These are phyloP conservation scores for Agapanthus africanus DNA, from an alignment of 106 monocot genomes.

Conservation along the genomic window DNA sequence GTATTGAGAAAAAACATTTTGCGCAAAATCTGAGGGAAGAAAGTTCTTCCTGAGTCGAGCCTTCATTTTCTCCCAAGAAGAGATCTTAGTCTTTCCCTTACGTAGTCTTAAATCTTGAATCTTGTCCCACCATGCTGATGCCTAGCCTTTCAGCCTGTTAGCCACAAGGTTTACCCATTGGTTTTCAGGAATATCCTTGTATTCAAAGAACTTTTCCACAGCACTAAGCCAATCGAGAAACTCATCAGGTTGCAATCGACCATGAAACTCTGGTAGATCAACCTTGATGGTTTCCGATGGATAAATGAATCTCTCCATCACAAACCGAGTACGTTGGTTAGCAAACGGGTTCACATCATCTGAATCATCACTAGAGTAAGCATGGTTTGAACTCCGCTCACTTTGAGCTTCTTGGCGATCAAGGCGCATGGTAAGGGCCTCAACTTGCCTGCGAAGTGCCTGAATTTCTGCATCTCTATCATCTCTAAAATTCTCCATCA, in stretches of 20 bases:
- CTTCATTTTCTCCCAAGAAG: constrained; percentile 7
- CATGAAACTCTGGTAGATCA: not conserved
- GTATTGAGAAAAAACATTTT: not conserved
- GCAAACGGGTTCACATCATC: not conserved
- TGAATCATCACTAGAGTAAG: not conserved
- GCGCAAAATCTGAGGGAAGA: not conserved
- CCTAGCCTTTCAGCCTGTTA: not conserved
- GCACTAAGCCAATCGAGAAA: constrained; percentile 6
- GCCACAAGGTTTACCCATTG: constrained; percentile 2
- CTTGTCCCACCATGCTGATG: constrained; percentile 7
- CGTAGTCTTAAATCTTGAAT: not conserved
- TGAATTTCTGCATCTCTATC: too few species aligned
- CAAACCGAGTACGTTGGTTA: too few species aligned
- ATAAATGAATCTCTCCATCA: too few species aligned
- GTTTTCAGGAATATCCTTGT: not conserved
- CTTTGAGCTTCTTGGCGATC: too few species aligned
- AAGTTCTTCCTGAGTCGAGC: not conserved
- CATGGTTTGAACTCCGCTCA: not conserved
- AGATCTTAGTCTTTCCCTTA: not conserved
- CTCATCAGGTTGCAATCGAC: constrained; percentile 1
- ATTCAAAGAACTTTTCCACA: constrained; percentile 3
- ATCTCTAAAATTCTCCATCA: too few species aligned
- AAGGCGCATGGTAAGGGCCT: too few species aligned
- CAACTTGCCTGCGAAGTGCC: too few species aligned
- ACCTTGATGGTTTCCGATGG: too few species aligned